phyloP scores from a whole-genome alignment of 2,329 filamentous ascomycete genomes.

The Penicillium sp. region DNA sequence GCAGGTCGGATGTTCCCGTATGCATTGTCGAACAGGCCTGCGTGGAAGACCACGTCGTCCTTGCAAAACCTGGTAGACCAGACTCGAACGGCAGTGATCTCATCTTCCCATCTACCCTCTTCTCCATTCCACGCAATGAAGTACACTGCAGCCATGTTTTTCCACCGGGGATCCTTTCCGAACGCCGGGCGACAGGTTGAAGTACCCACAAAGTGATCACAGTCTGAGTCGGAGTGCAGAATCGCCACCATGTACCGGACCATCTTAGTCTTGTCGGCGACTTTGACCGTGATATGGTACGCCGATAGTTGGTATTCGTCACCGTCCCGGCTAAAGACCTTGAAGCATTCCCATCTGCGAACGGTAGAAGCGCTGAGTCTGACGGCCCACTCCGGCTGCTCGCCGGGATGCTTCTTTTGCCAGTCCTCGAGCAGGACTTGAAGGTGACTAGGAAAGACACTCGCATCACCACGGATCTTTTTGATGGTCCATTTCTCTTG shows the following conservation, averaged over 20 bases:
- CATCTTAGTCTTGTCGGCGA: neutral
- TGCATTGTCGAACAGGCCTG: too few relatives aligned
- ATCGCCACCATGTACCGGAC: neutral
- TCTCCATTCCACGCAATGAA: neutral
- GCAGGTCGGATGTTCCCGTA: too few relatives aligned
- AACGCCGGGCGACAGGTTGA: neutral
- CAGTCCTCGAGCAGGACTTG: neutral
- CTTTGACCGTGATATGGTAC: constrained; percentile 3
- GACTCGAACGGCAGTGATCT: neutral
- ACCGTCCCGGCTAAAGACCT: constrained; percentile 15
- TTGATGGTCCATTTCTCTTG: neutral
- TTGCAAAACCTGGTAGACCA: too few relatives aligned
- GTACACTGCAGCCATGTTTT: too few relatives aligned
- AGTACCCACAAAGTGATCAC: neutral
- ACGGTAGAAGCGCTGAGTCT: neutral
- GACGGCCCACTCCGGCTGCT: neutral
- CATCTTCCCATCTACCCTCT: neutral
- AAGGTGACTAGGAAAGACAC: neutral
- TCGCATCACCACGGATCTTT: neutral
- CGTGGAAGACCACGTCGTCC: too few relatives aligned
- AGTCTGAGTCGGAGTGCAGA: neutral
- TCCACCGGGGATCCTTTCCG: neutral
- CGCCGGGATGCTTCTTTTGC: neutral
- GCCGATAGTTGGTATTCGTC: constrained; percentile 8
- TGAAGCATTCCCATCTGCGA: constrained; percentile 2